Evolutionary conservation across 148 eudicot species (phyloP), one percentile per base, ranked within the genome.

Genomic region (Silene conica): DNA sequence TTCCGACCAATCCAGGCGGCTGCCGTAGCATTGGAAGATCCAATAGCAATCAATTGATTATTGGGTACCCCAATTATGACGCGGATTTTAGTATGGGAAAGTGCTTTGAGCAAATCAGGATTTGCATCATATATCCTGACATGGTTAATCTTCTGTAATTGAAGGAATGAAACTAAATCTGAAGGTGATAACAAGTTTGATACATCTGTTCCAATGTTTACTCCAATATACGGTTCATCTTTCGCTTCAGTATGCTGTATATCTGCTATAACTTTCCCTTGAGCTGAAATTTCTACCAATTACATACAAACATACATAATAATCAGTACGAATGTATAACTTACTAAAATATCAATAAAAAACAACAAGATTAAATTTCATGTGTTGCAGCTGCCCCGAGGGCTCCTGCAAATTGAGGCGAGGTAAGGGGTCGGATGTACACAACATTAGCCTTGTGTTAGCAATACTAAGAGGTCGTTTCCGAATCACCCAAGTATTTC

Each of bases 11-110:
- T 69, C 98, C 98, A 94, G 6, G 91, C 52, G 66, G 97, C 91
- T 13, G 98, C 97, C 20, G 97, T 89, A 77, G 91, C 72, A 60
- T 89, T 89, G 56, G 95, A 91, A 75, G 97, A 85, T 46, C 91
- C 97, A 25, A 94, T 91, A 12, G 85, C 97, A 38, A 91, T 80
- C 57, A 93, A 81, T 73, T 93, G 91, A 82, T 93, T 89, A 68
- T 93, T 93, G 77, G 98, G 97, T 38, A 93, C 89, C 69, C 95
- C 86, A 56, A 93, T 71, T 38, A 87, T 82, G 73, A 93, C 98
- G 72, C 89, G 75, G 65, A 93, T 93, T 82, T 89, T 88, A 62
- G 97, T 87, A n/a, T 77, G 85, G 5, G 95, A 81, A 63, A 94
- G 82, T 25, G 90, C 87, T 71, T 82, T 91, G 63, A 94, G 88